phyloP scores from a whole-genome alignment of 352 stramenopile species.

The Phytophthora boehmeriae region DNA sequence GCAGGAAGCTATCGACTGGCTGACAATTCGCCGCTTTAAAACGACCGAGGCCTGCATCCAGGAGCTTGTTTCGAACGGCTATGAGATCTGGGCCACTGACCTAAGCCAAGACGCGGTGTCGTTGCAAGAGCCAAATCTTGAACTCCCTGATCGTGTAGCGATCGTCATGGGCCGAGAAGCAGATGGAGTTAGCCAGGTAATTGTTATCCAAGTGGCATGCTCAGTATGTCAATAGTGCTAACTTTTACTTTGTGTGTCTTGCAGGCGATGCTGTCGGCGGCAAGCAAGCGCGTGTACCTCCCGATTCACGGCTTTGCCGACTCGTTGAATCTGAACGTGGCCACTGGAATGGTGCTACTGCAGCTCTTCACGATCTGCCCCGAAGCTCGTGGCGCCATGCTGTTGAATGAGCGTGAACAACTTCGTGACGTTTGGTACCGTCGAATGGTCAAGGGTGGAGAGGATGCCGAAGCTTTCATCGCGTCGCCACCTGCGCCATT shows the following conservation, averaged over 20 bases:
- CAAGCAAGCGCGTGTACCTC: constrained; percentile 83
- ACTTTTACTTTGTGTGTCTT: background rate
- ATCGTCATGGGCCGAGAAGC: constrained; percentile 91
- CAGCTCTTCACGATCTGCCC: constrained; percentile 52
- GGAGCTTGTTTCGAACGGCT: constrained; percentile 42
- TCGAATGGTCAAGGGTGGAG: constrained; percentile 26
- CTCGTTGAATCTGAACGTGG: constrained; percentile 88
- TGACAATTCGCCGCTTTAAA: constrained; percentile 80
- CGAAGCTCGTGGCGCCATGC: constrained; percentile 38
- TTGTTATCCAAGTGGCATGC: background rate
- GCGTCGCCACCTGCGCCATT: background rate
- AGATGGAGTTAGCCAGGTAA: constrained; percentile 64
- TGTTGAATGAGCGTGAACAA: constrained; percentile 21
- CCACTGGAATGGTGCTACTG: constrained; percentile 82
- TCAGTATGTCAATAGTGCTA: background rate
- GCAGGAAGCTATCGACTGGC: constrained; percentile 51
- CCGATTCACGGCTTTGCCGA: constrained; percentile 88
- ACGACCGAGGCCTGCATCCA: constrained; percentile 71
- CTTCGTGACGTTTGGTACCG: constrained; percentile 41
- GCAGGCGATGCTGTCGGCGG: constrained; percentile 61
- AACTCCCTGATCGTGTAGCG: constrained; percentile 77
- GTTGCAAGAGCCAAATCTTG: constrained; percentile 23
- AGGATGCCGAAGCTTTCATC: background rate
- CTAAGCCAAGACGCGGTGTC: constrained; percentile 61
- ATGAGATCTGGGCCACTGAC: constrained; percentile 10